These are phyloP conservation scores for Macaranga tanarius DNA, from an alignment of 441 rosid genomes.

Conservation along the genomic window DNA sequence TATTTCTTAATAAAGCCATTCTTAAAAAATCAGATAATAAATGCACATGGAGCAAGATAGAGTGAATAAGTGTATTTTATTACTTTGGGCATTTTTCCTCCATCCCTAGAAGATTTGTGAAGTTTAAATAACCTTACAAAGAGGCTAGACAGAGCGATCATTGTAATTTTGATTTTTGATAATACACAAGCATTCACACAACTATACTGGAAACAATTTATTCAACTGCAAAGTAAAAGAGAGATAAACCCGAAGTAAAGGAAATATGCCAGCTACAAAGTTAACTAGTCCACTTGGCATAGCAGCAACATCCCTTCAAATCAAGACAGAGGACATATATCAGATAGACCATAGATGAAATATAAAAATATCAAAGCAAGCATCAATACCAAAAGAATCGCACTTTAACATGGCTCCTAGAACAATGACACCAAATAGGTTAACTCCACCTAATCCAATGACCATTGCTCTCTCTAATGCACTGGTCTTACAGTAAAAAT, in stretches of 20 bases:
- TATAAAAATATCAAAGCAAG: conserved; percentile 18
- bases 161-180: too few species aligned
- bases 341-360: conserved; percentile 21
- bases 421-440: conserved; percentile 84
- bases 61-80: background rate
- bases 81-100: background rate
- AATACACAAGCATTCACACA: too few species aligned
- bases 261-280: conserved; percentile 71
- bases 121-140: background rate
- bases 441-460: conserved; percentile 82
- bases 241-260: conserved; percentile 77
- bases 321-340: conserved; percentile 27
- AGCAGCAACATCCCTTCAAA: conserved; percentile 59
- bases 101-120: background rate
- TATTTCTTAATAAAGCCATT: background rate
- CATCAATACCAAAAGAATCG: conserved; percentile 28
- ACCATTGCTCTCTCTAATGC: conserved; percentile 78
- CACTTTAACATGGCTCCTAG: conserved; percentile 87
- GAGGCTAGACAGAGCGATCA: conserved; percentile 1
- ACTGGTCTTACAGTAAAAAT: conserved; percentile 61
- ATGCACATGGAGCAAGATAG: background rate
- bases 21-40: background rate
- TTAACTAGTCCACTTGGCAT: conserved; percentile 60
- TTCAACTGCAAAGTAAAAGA: background rate
- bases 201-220: background rate